Conservation (phyloP, 2,329 filamentous ascomycete species). For the Diaporthe vaccinii region DNA sequence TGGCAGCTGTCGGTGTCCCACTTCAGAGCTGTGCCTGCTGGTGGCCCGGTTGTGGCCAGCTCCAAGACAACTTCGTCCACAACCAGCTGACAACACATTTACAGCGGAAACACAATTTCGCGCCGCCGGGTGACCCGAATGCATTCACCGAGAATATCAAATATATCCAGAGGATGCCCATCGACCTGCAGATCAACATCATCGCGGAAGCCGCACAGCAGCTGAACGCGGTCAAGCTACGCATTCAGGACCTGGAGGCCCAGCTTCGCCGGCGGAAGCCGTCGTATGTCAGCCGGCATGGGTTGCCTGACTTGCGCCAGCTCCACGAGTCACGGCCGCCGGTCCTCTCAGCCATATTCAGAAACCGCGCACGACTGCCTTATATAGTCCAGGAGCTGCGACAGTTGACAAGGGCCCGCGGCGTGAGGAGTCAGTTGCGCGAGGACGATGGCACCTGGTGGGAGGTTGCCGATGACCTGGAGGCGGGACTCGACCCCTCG, state of each 20-base stretch:
- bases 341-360: background rate
- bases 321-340: constrained; percentile 20
- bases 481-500: constrained; percentile 21
- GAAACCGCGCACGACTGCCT: background rate
- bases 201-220: constrained; percentile 20
- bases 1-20: constrained; percentile 30
- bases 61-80: constrained; percentile 3
- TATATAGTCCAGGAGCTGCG: constrained; percentile 20
- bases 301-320: background rate
- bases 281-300: constrained; percentile 10
- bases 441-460: constrained; percentile 28
- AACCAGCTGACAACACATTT: constrained; percentile 25
- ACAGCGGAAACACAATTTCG: constrained; percentile 24
- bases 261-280: background rate
- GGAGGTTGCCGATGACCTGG: constrained; percentile 34
- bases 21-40: constrained; percentile 1
- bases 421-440: constrained; percentile 20
- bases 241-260: constrained; percentile 23
- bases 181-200: background rate
- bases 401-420: constrained; percentile 17
- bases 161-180: constrained; percentile 6
- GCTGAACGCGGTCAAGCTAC: constrained; percentile 25
- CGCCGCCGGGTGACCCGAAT: constrained; percentile 10
- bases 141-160: constrained; percentile 29
- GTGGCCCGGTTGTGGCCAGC: constrained; percentile 23